Conservation (phyloP, 1,139 yeast genomes). For the Suhomyces bokatorum region DNA sequence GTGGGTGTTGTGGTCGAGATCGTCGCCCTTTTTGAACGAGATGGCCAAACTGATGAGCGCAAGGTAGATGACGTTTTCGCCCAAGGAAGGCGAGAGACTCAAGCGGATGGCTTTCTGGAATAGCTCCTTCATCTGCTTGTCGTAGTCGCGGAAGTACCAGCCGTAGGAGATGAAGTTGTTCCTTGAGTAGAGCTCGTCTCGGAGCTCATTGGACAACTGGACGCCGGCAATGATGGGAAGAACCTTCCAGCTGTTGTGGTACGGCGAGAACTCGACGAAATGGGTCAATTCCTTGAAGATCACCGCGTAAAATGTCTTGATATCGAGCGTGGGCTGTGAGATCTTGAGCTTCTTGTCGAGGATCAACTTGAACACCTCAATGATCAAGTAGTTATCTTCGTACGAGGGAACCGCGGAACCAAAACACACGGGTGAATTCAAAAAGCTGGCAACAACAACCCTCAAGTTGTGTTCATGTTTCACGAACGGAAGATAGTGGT, state of each 20-base stretch:
- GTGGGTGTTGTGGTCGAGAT: constrained; percentile 25
- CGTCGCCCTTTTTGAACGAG: constrained; percentile 24
- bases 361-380: constrained; percentile 52
- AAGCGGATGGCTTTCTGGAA: constrained; percentile 28
- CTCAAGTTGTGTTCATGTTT: constrained; percentile 58
- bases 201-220: constrained; percentile 38
- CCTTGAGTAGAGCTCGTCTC: constrained; percentile 37
- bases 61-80: constrained; percentile 30
- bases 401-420: constrained; percentile 36
- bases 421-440: constrained; percentile 50
- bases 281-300: constrained; percentile 38
- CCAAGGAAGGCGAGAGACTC: constrained; percentile 25
- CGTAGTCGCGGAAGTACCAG: constrained; percentile 40
- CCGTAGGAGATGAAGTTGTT: constrained; percentile 23
- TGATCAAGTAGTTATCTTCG: constrained; percentile 37
- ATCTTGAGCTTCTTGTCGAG: constrained; percentile 54
- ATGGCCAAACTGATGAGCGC: constrained; percentile 39
- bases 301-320: constrained; percentile 51
- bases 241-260: constrained; percentile 52
- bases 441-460: constrained; percentile 50
- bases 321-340: constrained; percentile 61
- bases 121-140: constrained; percentile 23
- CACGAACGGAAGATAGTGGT: constrained; percentile 61
- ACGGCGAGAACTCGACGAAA: constrained; percentile 33
- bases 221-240: constrained; percentile 60